These are phyloP conservation scores for Ulvella scutata DNA, from an alignment of 139 green algal species.

Conservation along the genomic window DNA sequence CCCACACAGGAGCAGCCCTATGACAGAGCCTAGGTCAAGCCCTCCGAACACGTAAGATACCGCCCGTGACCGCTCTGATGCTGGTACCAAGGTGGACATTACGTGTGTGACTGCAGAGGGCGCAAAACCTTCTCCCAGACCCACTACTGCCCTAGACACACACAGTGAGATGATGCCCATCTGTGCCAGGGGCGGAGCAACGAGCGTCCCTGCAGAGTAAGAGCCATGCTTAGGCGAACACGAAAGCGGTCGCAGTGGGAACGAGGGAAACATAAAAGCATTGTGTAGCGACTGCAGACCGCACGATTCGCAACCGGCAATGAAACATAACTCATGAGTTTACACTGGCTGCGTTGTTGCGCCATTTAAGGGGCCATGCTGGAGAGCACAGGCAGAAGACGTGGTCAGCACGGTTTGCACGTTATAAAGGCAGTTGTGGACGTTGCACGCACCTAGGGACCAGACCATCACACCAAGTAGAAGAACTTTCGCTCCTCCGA, in stretches of 20 bases:
- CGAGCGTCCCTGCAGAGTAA: constrained; percentile 43
- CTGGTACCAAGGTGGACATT: constrained; percentile 46
- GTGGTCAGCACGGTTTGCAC: too few species aligned
- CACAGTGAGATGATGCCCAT: constrained; percentile 65
- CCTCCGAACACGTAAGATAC: constrained; percentile 85
- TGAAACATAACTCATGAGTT: too few species aligned
- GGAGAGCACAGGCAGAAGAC: too few species aligned
- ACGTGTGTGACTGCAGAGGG: constrained; percentile 83
- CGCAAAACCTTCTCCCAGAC: constrained; percentile 88
- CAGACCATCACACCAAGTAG: constrained; percentile 73
- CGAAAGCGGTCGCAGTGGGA: too few species aligned
- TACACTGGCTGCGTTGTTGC: too few species aligned
- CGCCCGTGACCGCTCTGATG: constrained; percentile 53
- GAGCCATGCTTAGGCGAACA: too few species aligned
- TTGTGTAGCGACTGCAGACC: background rate
- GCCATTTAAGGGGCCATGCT: too few species aligned
- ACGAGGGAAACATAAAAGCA: too few species aligned
- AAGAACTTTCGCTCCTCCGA: constrained; percentile 74
- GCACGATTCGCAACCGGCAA: too few species aligned
- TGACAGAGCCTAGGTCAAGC: constrained; percentile 72
- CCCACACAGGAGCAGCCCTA: constrained; percentile 72
- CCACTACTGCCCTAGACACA: constrained; percentile 66
- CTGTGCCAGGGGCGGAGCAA: constrained; percentile 61
- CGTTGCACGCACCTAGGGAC: constrained; percentile 41
- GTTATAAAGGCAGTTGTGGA: too few species aligned